Evolutionary conservation across 345 rosid genomes (phyloP).

Genomic region (Hypericum androsaemum): DNA sequence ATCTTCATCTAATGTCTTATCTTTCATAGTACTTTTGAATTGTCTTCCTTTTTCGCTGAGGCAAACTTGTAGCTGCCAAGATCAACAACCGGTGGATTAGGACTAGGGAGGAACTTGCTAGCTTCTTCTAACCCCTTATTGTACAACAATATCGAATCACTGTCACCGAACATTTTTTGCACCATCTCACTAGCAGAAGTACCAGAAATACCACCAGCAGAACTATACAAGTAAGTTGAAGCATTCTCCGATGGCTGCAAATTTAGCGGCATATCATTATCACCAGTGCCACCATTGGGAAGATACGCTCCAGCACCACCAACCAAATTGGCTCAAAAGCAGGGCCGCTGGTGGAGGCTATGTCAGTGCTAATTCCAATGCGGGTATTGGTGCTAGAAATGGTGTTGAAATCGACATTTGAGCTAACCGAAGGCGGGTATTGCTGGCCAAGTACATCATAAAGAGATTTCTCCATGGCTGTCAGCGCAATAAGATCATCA

Average conservation of each 20-base stretch:
- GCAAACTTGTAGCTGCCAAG: too few relatives aligned
- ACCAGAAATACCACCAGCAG: conserved; percentile 16
- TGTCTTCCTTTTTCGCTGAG: too few relatives aligned
- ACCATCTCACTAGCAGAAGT: conserved; percentile 33
- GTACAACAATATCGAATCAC: conserved; percentile 52
- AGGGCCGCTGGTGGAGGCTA: neutral
- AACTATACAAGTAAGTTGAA: conserved; percentile 10
- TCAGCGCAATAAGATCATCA: conserved; percentile 17
- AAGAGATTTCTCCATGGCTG: conserved; percentile 18
- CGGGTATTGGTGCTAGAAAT: conserved; percentile 1
- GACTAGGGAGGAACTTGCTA: conserved; percentile 65
- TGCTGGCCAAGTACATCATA: conserved; percentile 16
- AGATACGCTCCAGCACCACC: conserved; percentile 10
- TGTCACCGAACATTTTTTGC: conserved; percentile 42
- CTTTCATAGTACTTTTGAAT: too few relatives aligned
- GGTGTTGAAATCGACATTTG: conserved; percentile 1
- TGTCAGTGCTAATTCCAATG: neutral
- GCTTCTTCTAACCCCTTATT: conserved; percentile 79
- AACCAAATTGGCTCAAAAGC: neutral
- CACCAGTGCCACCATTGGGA: conserved; percentile 11
- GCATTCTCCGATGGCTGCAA: conserved; percentile 12
- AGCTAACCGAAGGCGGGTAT: conserved; percentile 6
- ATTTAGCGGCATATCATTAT: conserved; percentile 10
- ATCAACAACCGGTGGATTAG: neutral
- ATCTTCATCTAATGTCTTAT: too few relatives aligned